These are phyloP conservation scores for Tephrocybe sp. DNA, from an alignment of 768 basidiomycete species.

Conservation along the genomic window DNA sequence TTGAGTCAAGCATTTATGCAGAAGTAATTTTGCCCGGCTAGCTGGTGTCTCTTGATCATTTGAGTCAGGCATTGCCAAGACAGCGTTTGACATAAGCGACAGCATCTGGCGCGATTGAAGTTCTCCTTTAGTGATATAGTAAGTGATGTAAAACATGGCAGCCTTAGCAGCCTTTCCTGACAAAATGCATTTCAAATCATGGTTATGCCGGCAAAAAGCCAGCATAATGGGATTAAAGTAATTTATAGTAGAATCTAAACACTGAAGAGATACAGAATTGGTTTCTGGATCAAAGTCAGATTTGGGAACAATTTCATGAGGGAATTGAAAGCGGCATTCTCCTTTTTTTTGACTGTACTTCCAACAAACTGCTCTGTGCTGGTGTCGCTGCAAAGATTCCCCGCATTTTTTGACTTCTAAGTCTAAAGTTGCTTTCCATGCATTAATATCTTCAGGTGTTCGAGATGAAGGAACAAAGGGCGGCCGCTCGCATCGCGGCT, in stretches of 20 bases:
- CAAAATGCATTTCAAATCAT: too few species aligned
- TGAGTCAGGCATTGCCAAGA: constrained; percentile 6
- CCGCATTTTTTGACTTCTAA: background rate
- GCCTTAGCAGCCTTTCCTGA: too few species aligned
- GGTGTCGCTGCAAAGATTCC: background rate
- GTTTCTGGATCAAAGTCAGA: constrained; percentile 28
- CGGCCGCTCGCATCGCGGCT: constrained; percentile 23
- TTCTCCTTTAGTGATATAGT: constrained; percentile 34
- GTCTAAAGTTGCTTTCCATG: background rate
- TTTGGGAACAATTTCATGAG: constrained; percentile 27
- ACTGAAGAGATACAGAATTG: constrained; percentile 28
- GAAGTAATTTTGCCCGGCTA: constrained; percentile 17
- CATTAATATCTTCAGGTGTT: background rate
- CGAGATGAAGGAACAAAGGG: constrained; percentile 5
- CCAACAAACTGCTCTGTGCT: constrained; percentile 17
- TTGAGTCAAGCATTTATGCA: constrained; percentile 31
- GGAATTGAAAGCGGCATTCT: too few species aligned
- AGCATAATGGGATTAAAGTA: constrained; percentile 32
- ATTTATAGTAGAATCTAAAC: constrained; percentile 26
- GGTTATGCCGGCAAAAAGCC: constrained; percentile 31
- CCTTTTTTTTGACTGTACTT: constrained; percentile 25
- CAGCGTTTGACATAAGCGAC: constrained; percentile 22
- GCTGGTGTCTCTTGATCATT: background rate
- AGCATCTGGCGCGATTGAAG: constrained; percentile 25
- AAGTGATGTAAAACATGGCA: constrained; percentile 34